Evolutionary conservation across 2,329 filamentous ascomycete species (phyloP), one percentile per base, ranked within the genome.

Genomic region (Colletotrichum sp.): DNA sequence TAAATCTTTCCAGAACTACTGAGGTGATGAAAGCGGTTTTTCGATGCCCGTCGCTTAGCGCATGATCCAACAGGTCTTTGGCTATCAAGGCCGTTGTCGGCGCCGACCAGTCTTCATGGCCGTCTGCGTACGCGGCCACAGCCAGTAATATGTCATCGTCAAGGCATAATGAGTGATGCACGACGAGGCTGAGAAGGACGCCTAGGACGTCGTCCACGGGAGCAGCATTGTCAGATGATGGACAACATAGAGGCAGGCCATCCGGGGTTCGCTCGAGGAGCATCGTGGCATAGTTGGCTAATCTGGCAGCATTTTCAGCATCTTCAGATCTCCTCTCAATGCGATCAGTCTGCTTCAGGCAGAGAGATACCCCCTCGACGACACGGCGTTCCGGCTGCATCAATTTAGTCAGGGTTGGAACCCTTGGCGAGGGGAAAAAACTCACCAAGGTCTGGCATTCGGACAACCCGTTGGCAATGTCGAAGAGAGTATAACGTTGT

Each of bases 1-100:
- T 88, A 80, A 92, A 92, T 79, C 86, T 85, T 77, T 89, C 87
- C 6, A 96, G 89, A 72, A 95, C 86, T 52, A 88, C 85, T n/a
- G 88, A 86, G 21, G 89, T 85, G 78, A 92, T 85, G 78, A 92
- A 89, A 5, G 76, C 28, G n/a, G 76, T 30, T 68, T 80, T 24
- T 16, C 62, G 73, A 21, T 34, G 59, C 1, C 75, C 69, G 12
- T 30, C 32, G 8, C 74, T 16, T 7, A 86, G 66, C 3, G 84
- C 80, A 3, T 77, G 24, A 2, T 80, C 59, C 6, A 90, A 77
- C 2, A 89, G 77, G 3, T 64, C 49, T 1, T 55, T 52, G 1
- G 89, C 85, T 1, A 79, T 66, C 0, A 66, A n/a, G 7, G 83
- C 80, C 2, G 85, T 81, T 4, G 79, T 67, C 2, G 72, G 18